A percentile compares a stretch with the other conserved stretches of the same genome.
These are phyloP conservation scores for Ogataea siamensis DNA, from an alignment of 805 yeast species.

Conservation along the genomic window DNA sequence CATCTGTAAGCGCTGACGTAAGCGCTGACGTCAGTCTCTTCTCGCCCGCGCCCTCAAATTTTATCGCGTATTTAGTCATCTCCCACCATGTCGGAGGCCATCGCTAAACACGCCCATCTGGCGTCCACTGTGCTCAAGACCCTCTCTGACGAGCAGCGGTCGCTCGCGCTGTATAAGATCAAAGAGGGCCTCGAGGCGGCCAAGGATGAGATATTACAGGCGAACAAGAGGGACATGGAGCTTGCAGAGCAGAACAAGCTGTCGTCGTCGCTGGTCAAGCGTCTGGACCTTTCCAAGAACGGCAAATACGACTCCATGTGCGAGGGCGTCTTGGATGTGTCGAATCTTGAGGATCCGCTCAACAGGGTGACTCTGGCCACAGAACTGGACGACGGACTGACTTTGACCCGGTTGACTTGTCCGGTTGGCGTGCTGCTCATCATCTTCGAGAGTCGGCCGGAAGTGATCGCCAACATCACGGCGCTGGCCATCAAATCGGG, in stretches of 20 bases:
- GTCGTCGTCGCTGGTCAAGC: slow-evolving; percentile 69
- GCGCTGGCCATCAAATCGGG: slow-evolving; percentile 96
- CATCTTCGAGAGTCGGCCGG: slow-evolving; percentile 96
- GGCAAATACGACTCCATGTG: slow-evolving; percentile 93
- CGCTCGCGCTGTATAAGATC: slow-evolving; percentile 66
- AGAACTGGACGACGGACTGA: slow-evolving; percentile 86
- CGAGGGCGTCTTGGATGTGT: slow-evolving; percentile 91
- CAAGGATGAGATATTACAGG: slow-evolving; percentile 63
- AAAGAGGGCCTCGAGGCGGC: slow-evolving; percentile 62
- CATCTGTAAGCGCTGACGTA: no score
- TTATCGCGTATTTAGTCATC: not conserved
- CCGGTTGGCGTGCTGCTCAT: slow-evolving; percentile 94
- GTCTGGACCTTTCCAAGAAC: slow-evolving; percentile 76
- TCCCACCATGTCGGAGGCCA: slow-evolving; percentile 56
- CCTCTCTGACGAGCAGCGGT: slow-evolving; percentile 67
- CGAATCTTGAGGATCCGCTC: slow-evolving; percentile 84
- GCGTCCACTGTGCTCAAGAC: slow-evolving; percentile 86
- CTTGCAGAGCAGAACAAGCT: slow-evolving; percentile 62
- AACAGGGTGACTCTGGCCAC: slow-evolving; percentile 84
- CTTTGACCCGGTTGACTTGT: slow-evolving; percentile 77
- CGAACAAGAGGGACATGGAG: slow-evolving; percentile 74
- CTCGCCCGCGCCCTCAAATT: no score
- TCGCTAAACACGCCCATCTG: slow-evolving; percentile 77
- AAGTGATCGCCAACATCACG: slow-evolving; percentile 95
- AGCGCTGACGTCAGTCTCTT: no score